These are phyloP conservation scores for Aegle marmelos DNA, from an alignment of 345 rosid genomes.

Conservation along the genomic window DNA sequence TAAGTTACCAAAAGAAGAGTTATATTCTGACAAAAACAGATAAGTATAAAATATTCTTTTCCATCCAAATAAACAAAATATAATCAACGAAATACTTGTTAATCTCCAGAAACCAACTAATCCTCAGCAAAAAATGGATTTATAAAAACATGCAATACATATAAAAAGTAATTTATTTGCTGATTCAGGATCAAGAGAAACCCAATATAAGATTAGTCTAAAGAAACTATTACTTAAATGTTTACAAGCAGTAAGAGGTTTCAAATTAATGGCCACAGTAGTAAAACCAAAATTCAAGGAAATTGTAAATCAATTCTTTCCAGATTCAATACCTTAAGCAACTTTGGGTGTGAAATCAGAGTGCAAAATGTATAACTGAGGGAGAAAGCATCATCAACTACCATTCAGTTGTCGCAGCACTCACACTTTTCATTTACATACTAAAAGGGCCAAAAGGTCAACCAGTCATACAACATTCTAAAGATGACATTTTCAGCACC, in stretches of 20 bases:
- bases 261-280: neutral
- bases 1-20: neutral
- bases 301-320: neutral
- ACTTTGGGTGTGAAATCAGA: neutral
- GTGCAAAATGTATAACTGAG: neutral
- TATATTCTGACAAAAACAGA: neutral
- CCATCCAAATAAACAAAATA: neutral
- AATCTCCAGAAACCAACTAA: neutral
- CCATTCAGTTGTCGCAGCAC: neutral
- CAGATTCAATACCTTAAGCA: neutral
- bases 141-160: neutral
- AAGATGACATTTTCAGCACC: neutral
- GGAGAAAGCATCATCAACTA: neutral
- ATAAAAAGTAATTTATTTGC: neutral
- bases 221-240: neutral
- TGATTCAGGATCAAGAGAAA: neutral
- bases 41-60: neutral
- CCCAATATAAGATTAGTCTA: neutral
- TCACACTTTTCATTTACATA: neutral
- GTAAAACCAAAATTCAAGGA: neutral
- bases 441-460: neutral
- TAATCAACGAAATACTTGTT: neutral
- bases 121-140: neutral
- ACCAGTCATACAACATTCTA: neutral
- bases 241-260: neutral